Percentiles rank a stretch among this genome's conserved stretches.
These are phyloP conservation scores for Musa itinerans DNA, from an alignment of 176 grass and related monocot genomes.

Conservation along the genomic window DNA sequence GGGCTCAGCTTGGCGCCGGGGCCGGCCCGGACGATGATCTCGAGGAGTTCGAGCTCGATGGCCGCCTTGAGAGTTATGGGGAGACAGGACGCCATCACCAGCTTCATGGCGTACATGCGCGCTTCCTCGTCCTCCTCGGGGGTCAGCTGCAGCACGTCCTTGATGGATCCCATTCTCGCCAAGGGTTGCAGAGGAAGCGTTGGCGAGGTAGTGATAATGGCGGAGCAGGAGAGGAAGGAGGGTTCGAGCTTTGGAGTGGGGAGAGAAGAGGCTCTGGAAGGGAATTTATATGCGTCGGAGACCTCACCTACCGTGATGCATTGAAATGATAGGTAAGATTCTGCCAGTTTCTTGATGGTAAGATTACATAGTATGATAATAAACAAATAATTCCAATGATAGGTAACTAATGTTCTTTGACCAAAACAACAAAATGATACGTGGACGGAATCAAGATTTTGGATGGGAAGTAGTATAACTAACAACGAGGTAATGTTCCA, in stretches of 20 bases:
- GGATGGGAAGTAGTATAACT: too few relatives aligned
- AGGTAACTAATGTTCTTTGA: too few relatives aligned
- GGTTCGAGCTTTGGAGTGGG: not conserved
- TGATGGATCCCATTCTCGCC: conserved; percentile 1
- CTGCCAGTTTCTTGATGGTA: too few relatives aligned
- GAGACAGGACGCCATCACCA: conserved; percentile 51
- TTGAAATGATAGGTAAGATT: too few relatives aligned
- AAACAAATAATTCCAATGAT: too few relatives aligned
- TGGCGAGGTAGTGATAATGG: conserved; percentile 42
- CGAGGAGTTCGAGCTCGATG: conserved; percentile 76
- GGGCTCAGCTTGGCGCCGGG: conserved; percentile 23
- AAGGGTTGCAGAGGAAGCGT: too few relatives aligned
- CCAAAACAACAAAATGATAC: too few relatives aligned
- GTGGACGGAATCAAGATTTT: too few relatives aligned
- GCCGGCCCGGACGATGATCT: conserved; percentile 32
- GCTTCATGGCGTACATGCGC: conserved; percentile 63
- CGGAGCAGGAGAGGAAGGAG: not conserved
- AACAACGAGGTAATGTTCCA: too few relatives aligned
- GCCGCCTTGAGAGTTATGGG: conserved; percentile 91
- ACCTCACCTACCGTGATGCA: not conserved
- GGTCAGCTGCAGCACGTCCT: not conserved
- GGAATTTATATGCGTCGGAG: not conserved
- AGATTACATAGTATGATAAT: too few relatives aligned
- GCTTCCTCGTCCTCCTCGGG: conserved; percentile 60
- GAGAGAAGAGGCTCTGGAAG: not conserved